Base-by-base conservation (phyloP, 108 stramenopile genomes). In the Chaetoceros muelleri region DNA sequence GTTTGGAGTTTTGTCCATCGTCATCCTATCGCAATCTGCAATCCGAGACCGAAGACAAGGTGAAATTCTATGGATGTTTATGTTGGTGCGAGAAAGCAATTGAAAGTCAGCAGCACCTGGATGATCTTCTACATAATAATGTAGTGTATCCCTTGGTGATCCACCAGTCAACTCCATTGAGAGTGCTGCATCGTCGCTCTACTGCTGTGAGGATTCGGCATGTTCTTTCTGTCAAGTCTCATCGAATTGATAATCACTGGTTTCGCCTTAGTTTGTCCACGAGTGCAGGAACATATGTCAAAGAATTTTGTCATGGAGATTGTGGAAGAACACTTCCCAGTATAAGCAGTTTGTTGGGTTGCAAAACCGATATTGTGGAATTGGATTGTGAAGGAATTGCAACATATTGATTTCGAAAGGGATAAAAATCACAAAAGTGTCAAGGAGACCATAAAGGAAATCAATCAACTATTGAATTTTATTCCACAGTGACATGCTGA, bases 231-330 rank as follows among this genome's bases (percentile, higher is more conserved):
- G 58, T 74, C 1, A 63, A 60, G 2, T 80, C 78, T 13, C n/a
- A 48, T 16, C 57, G 79, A n/a, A 60, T 85, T 2, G 79, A 84
- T 50, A 63, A 84, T 26, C 84, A 87, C 55, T 84, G 78, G 63
- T 83, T 85, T 56, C 73, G 70, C 17, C 26, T 92, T 48, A 51
- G 69, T 48, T 24, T 92, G 34, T 72, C 70, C 18, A 92, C 90
- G 2, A 67, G 62, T 28, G 84, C 82, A 8, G 93, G 93, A 22
- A 86, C 93, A 0, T 70, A 91, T 47, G 89, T 95, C 47, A 95
- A 95, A 57, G 93, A 95, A 58, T 90, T 89, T 66, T 81, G 84
- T 5, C 80, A 88, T 60, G 87, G 89, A 7, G 93, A 95, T 74
- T 81, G 84, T 22, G 79, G 83, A 2, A 58, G 93, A 54, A 91